Evolutionary conservation across 2,329 filamentous ascomycete species (phyloP).

Genomic region (Verticillium nubilum): DNA sequence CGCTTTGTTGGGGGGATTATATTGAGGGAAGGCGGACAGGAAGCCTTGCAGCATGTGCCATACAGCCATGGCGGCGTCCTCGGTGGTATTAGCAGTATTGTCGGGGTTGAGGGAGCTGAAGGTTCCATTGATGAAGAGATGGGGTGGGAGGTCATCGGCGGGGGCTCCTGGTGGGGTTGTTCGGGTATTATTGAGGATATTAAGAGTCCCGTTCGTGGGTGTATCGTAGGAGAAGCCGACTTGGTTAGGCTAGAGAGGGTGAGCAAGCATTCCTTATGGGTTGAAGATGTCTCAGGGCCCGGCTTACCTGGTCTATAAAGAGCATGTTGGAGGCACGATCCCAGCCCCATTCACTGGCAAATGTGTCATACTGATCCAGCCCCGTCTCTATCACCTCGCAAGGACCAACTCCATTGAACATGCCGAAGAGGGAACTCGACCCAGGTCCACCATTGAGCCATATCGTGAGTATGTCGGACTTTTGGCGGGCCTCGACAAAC

Average conservation of each 20-base stretch:
- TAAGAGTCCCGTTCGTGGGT: conserved; percentile 53
- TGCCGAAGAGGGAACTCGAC: conserved; percentile 57
- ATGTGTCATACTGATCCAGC: conserved; percentile 45
- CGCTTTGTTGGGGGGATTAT: conserved; percentile 43
- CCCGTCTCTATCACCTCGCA: conserved; percentile 44
- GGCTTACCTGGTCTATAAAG: conserved; percentile 49
- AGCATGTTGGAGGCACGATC: conserved; percentile 50
- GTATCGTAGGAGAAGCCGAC: conserved; percentile 65
- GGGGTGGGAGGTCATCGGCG: conserved; percentile 15
- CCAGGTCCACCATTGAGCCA: conserved; percentile 67
- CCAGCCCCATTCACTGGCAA: conserved; percentile 59
- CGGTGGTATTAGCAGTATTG: conserved; percentile 49
- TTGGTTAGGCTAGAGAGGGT: conserved; percentile 55
- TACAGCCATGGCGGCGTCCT: conserved; percentile 49
- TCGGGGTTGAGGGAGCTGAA: conserved; percentile 50
- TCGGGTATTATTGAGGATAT: conserved; percentile 35
- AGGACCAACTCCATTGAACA: conserved; percentile 56
- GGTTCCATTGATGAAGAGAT: conserved; percentile 54
- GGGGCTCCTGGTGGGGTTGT: conserved; percentile 24
- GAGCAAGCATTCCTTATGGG: conserved; percentile 10
- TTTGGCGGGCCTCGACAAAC: conserved; percentile 40
- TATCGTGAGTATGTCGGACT: conserved; percentile 42
- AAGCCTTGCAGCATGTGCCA: conserved; percentile 64
- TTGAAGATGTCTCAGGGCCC: conserved; percentile 10
- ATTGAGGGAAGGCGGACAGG: conserved; percentile 51